Evolutionary conservation across 208 protist species (phyloP).

Genomic region (Crithidia acanthocephali): DNA sequence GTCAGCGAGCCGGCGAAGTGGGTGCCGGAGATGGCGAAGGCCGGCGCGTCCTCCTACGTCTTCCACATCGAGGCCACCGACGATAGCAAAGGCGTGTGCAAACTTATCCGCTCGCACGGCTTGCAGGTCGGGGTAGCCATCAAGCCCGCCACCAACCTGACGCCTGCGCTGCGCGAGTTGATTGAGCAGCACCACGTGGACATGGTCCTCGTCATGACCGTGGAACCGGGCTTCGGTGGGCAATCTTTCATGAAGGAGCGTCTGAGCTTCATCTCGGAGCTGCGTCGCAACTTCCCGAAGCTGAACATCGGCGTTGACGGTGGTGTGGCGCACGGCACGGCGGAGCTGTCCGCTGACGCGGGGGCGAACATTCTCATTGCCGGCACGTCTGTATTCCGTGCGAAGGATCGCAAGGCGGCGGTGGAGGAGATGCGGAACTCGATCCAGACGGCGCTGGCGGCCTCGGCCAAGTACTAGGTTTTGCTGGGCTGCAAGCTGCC

Average conservation of each 20-base stretch:
- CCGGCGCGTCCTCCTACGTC: constrained; percentile 92
- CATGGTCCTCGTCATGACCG: constrained; percentile 99
- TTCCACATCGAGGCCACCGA: constrained; percentile 96
- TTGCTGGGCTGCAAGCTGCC: not conserved
- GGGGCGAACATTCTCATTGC: constrained; percentile 99
- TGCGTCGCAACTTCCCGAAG: constrained; percentile 83
- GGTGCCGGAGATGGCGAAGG: constrained; percentile 86
- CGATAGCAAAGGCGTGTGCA: constrained; percentile 58
- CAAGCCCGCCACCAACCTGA: constrained; percentile 95
- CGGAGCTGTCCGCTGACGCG: constrained; percentile 91
- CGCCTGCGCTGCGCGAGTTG: constrained; percentile 51
- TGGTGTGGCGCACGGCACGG: constrained; percentile 95
- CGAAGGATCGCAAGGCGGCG: constrained; percentile 47
- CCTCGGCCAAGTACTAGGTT: constrained; percentile 1
- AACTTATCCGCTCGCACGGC: constrained; percentile 66
- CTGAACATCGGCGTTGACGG: constrained; percentile 99
- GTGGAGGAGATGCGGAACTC: constrained; percentile 55
- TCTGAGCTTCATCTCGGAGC: constrained; percentile 96
- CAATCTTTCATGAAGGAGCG: constrained; percentile 98
- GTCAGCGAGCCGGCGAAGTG: constrained; percentile 93
- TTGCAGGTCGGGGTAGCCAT: constrained; percentile 97
- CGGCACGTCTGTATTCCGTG: constrained; percentile 96
- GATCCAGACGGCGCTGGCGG: constrained; percentile 39
- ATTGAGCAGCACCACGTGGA: constrained; percentile 91
- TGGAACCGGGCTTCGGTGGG: constrained; percentile 99